Evolutionary conservation across 2,329 filamentous ascomycete species (phyloP), one percentile per base, ranked within the genome.

Genomic region (Alternaria triticina): DNA sequence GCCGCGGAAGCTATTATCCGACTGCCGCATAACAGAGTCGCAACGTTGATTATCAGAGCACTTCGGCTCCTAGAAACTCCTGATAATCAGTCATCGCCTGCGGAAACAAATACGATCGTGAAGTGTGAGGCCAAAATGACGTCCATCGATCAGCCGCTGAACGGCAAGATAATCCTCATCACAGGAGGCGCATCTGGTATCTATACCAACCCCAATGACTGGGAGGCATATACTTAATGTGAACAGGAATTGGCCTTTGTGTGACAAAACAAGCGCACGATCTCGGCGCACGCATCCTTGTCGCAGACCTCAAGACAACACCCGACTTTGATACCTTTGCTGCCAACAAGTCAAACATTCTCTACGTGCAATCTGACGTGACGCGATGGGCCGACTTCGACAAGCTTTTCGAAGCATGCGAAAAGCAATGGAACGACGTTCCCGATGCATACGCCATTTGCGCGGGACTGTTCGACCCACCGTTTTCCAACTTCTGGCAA

Each of bases 131-230:
- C 4, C 3, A 49, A 59, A 3, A 66, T 66, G 61, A 13, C 58
- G 12, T 70, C 72, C 2, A 72, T 72, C 36, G 74, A 79, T 44
- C 72, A 77, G 43, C 72, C 76, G 10, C 59, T 79, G 5, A 69
- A 74, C 15, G 68, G 65, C 55, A 78, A 75, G 51, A 76, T 80
- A 61, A 69, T 77, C 17, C 67, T 77, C 1, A 72, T 80, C 54
- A 80, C 77, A 0, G 77, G 78, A 20, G 78, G 76, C 12, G 77
- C 76, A 59, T 80, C 76, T 57, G 75, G 74, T 76, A 62, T 2
- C n/a, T 15, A 11, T 25, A 52, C 36, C 30, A 52, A 25, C 9
- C 12, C 17, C 15, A 15, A 47, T 33, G 8, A 5, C 15, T 15
- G 9, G 5, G 36, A 13, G 20, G 6, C 12, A 33, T 22, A n/a